Evolutionary conservation across 2,329 filamentous ascomycete species (phyloP), one percentile per base, ranked within the genome.

Genomic region (Rutstroemia sydowiana): DNA sequence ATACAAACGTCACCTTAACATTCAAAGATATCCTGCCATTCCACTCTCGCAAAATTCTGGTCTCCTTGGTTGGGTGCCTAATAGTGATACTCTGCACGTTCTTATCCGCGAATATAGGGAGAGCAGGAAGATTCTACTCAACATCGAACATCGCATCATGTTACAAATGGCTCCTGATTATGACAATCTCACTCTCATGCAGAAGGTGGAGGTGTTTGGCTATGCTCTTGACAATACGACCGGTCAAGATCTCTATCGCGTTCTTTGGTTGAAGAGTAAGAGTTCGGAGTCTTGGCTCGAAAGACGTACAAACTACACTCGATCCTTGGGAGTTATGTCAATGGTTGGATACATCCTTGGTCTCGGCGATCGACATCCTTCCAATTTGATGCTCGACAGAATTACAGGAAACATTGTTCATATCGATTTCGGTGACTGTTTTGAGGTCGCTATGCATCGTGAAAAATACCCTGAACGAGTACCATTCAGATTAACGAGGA

Each of bases 321-420:
- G 93, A 53, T 97, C 92, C 1, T 77, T 98, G 2, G 93, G 89
- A 61, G 93, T 98, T 63, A 99, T 98, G 93, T 96, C 90, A n/a
- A 98, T 99, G 90, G 93, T 97, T n/a, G 93, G 93, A 57, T 99
- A 99, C 69, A 97, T 99, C 59, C 82, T 99, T 20, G 95, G 93
- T 55, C 76, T 99, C 13, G 93, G 93, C 50, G 93, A 99, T 72
- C 85, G 95, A 44, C 93, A 99, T 71, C 95, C 95, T 34, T 96
- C 90, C 55, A 99, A 99, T 69, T 73, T 99, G 64, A 95, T 98
- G 86, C 84, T 99, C 37, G 93, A 98, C 69, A 86, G 90, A 36
- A 83, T 95, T 55, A 97, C 92, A 1, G 93, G 93, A 66, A 95
- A 95, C 74, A 93, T 98, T 57, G 85, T 98, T 59, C 93, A 99